phyloP scores from a whole-genome alignment of 2,329 filamentous ascomycete genomes.

The Orbilia javanica region DNA sequence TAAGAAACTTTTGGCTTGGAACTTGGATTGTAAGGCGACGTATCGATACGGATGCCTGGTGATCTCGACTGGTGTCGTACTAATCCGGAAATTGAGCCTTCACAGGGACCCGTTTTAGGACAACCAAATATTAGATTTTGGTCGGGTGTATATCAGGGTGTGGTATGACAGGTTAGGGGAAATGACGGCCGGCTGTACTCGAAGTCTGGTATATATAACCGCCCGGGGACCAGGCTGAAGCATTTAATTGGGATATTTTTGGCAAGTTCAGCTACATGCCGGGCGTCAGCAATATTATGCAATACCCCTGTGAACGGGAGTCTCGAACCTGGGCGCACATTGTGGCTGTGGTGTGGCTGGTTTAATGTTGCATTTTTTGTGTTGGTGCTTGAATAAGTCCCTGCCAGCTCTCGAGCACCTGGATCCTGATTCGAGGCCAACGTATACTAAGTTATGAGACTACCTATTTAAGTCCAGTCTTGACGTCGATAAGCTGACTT shows the following conservation, averaged over 20 bases:
- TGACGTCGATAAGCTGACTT: too few species aligned
- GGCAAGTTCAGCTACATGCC: too few species aligned
- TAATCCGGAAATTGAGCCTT: constrained; percentile 52
- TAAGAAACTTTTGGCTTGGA: background rate
- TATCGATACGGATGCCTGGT: background rate
- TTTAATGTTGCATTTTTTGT: background rate
- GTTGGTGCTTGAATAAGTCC: background rate
- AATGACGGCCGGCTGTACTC: background rate
- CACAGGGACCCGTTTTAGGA: constrained; percentile 40
- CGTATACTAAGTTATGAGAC: too few species aligned
- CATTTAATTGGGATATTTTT: too few species aligned
- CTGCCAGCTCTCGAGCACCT: background rate
- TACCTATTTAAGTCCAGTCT: too few species aligned
- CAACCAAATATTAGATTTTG: background rate
- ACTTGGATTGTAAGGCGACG: background rate
- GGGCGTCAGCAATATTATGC: too few species aligned
- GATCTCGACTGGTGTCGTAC: constrained; percentile 32
- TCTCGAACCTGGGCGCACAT: too few species aligned
- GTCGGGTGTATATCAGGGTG: background rate
- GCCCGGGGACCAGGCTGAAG: too few species aligned
- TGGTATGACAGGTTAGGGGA: background rate
- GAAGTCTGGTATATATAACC: background rate
- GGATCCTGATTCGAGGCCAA: too few species aligned
- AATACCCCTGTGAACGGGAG: too few species aligned
- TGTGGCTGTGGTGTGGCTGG: background rate